Percentiles rank a stretch among this genome's conserved stretches.
Conservation (phyloP, 129 eudicot species). For the Cynara cardunculus region DNA sequence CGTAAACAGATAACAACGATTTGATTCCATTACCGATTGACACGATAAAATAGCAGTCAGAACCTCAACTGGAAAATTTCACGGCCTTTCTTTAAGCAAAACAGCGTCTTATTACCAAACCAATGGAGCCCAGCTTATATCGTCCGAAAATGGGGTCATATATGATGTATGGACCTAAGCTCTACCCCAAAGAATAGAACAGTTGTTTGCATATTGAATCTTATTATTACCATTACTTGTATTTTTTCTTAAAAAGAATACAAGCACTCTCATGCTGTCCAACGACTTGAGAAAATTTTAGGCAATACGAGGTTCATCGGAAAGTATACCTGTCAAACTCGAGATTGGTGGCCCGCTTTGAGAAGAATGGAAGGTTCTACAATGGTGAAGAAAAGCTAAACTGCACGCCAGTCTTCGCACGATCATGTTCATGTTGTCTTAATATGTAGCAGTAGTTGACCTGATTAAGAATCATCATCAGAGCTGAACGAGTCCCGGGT, state of each 20-base stretch:
- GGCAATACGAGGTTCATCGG: background rate
- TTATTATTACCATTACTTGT: constrained; percentile 11
- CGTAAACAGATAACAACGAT: background rate
- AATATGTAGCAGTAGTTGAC: constrained; percentile 84
- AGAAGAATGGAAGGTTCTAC: constrained; percentile 21
- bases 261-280: background rate
- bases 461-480: constrained; percentile 30
- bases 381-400: constrained; percentile 75
- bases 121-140: background rate
- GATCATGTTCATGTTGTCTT: constrained; percentile 58
- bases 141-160: background rate
- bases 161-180: background rate
- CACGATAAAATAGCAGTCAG: background rate
- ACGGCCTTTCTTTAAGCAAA: background rate
- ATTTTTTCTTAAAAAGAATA: background rate
- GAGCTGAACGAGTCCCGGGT: background rate
- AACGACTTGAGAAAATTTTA: background rate
- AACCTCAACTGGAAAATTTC: background rate
- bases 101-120: background rate
- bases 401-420: constrained; percentile 83
- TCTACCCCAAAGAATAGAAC: background rate
- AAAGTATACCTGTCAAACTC: constrained; percentile 14
- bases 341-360: background rate
- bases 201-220: background rate
- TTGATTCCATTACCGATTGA: background rate